Evolutionary conservation across 352 stramenopile species (phyloP), one percentile per base, ranked within the genome.

Genomic region (Blastocystis sp.): DNA sequence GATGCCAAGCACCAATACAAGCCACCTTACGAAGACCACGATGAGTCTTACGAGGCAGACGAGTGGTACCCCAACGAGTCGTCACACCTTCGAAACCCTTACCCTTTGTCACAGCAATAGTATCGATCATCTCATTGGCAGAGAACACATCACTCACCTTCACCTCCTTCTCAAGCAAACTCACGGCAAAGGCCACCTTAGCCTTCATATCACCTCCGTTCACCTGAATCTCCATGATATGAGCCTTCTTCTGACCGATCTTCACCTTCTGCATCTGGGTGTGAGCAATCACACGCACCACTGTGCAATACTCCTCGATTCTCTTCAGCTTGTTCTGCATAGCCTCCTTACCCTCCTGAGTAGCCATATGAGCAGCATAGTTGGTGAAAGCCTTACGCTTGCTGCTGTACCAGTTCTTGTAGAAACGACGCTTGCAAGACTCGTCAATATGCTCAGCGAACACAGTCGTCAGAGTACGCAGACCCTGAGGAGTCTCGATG

Each of bases 361-460:
- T 80, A 87, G 95, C 93, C 94, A 98, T 98, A 93, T 99, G 99
- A 94, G 99, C 98, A 88, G 97, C 96, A 93, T 99, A 99, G 94
- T 99, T 99, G 93, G 97, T 99, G 94, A 99, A 99, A 80, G 97
- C 97, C 97, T 99, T 99, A 89, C 98, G 97, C 96, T 99, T 99
- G 91, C 75, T 73, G 64, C 60, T 48, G 94, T 98, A 99, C 97
- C 97, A 99, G 95, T 99, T 99, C 96, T 99, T 99, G 96, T 99
- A 99, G 93, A 98, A 98, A 91, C 97, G 95, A 94, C 96, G 95
- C 95, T 98, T 98, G 90, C 98, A 90, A 91, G 99, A 97, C 90
- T 99, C 97, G 92, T 92, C 97, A 91, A 99, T 94, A 93, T 99
- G 97, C 94, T 98, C 95, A 22, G 97, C 97, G 92, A 98, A 99